Percentiles rank a stretch among this genome's conserved stretches.
phyloP scores from a whole-genome alignment of 768 basidiomycete species.

The Baorangia bicolor region DNA sequence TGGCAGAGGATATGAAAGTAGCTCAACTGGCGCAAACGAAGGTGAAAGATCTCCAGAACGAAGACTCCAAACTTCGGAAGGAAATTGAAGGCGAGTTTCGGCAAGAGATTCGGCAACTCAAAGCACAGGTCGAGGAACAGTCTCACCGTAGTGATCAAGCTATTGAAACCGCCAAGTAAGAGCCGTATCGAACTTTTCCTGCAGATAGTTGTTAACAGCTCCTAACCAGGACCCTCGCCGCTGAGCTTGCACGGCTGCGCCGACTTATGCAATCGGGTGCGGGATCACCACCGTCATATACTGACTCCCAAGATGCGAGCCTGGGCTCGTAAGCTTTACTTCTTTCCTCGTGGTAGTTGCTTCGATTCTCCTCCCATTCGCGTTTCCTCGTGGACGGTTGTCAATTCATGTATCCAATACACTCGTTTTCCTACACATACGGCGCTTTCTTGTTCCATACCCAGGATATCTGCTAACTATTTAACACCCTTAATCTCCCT shows the following conservation, averaged over 20 bases:
- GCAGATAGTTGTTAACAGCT: background rate
- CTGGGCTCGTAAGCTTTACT: conserved; percentile 11
- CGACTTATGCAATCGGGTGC: conserved; percentile 67
- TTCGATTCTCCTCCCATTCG: conserved; percentile 8
- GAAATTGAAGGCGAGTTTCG: conserved; percentile 63
- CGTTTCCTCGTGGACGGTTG: conserved; percentile 22
- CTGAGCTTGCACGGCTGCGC: conserved; percentile 66
- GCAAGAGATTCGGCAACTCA: conserved; percentile 55
- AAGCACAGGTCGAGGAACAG: conserved; percentile 52
- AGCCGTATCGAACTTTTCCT: background rate
- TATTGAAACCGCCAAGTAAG: conserved; percentile 61
- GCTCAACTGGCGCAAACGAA: conserved; percentile 45
- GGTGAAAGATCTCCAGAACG: conserved; percentile 49
- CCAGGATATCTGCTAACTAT: conserved; percentile 21
- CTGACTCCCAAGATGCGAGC: conserved; percentile 11
- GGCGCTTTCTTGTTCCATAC: conserved; percentile 28
- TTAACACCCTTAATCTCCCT: conserved; percentile 2
- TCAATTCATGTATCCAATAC: conserved; percentile 35
- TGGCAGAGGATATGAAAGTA: conserved; percentile 62
- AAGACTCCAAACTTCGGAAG: conserved; percentile 47
- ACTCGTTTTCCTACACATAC: conserved; percentile 25
- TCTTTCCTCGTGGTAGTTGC: background rate
- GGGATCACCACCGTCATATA: conserved; percentile 26
- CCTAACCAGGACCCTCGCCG: conserved; percentile 48
- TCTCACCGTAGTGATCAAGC: conserved; percentile 57